Base-by-base conservation (phyloP, 306 rosid genomes). In the Quercus bicolor region DNA sequence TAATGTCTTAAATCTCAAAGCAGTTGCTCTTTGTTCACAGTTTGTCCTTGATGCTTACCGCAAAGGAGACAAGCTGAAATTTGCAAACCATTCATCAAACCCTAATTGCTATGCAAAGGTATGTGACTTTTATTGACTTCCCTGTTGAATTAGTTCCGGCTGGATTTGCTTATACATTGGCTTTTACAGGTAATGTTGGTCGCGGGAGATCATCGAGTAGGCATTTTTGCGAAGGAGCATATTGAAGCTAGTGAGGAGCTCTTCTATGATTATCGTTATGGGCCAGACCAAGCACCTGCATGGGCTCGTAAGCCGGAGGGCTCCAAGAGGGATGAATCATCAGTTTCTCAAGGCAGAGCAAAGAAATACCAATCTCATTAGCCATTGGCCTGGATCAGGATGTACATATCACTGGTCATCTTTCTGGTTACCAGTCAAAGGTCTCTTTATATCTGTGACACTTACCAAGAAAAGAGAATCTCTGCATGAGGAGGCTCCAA, bases 81-180 rank as follows among this genome's bases (percentile, higher is more conserved):
- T 95, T 78, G 98, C 98, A 7, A 95, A 95, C 85, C 98, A 95
- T 90, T 95, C 98, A 3, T 89, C 97, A 51, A 92, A 91, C 61
- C 98, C 98, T 20, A 95, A 95, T 87, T 95, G 98, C 82, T 89
- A 92, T 19, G 98, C 98, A 28, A 95, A 92, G 97, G 98, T 91
- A 75, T 75, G 82, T 37, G 26, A 43, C 59, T 68, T 70, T 79
- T 68, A 53, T 73, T 59, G 29, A 55, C 56, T 45, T 79, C n/a
- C 77, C 65, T 53, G 62, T 77, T 62, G 72, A 73, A 15, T 66
- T 23, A 56, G 33, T 70, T 70, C 40, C 61, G 55, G 64, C 4
- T 70, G 11, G 60, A 73, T 84, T 51, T 73, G 64, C 78, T 75
- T 70, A 64, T 86, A 70, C 68, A 64, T 72, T 18, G 78, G 79